phyloP scores from a whole-genome alignment of 1,284 basidiomycete genomes.

The Sanguinoderma infundibulare region DNA sequence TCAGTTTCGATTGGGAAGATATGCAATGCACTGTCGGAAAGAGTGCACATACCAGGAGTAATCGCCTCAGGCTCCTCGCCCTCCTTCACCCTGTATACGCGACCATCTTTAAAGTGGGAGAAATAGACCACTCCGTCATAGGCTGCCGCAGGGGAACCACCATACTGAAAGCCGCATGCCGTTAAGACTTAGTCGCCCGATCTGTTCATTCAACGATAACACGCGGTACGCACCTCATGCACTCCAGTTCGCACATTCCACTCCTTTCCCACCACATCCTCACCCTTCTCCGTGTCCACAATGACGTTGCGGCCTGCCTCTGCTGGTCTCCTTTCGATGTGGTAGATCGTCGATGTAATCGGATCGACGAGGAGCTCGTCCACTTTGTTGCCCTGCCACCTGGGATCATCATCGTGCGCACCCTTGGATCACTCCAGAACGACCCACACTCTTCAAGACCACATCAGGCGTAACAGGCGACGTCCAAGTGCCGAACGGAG shows the following conservation, averaged over 20 bases:
- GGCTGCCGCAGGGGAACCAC: constrained; percentile 55
- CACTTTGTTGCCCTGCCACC: constrained; percentile 44
- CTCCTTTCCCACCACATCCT: constrained; percentile 52
- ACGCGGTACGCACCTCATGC: constrained; percentile 54
- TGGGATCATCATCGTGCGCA: background rate
- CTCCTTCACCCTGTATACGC: constrained; percentile 49
- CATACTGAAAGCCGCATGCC: constrained; percentile 32
- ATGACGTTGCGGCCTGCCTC: constrained; percentile 64
- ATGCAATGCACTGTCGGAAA: background rate
- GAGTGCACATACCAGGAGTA: constrained; percentile 55
- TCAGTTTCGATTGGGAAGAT: background rate
- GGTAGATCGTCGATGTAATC: constrained; percentile 55
- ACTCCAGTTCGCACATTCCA: constrained; percentile 65
- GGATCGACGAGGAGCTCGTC: constrained; percentile 57
- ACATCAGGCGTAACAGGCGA: constrained; percentile 40
- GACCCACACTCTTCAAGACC: constrained; percentile 54
- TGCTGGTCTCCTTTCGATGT: constrained; percentile 64
- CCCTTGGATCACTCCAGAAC: background rate
- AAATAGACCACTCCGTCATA: constrained; percentile 56
- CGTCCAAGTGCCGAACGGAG: constrained; percentile 42
- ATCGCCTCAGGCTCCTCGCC: constrained; percentile 52
- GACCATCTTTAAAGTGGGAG: constrained; percentile 54
- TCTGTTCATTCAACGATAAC: background rate
- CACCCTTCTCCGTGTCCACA: constrained; percentile 49
- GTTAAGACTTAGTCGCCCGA: background rate